Evolutionary conservation across 202 grass and related monocot genomes (phyloP), one percentile per base, ranked within the genome.

Genomic region (Setaria viridis): DNA sequence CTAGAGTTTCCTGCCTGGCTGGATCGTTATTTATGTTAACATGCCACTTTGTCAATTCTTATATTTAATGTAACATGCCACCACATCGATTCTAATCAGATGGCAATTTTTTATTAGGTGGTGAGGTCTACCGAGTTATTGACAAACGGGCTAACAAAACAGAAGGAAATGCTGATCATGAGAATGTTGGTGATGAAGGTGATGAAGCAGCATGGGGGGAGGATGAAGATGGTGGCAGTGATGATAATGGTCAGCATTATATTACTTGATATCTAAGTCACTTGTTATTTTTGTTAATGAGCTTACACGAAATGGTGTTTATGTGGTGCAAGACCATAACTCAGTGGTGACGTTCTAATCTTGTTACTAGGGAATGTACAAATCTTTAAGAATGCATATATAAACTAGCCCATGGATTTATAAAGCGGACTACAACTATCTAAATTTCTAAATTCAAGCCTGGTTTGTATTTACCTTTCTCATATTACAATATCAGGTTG

Each of bases 61-160:
- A 4, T 49, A 49, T 72, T 72, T 71, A 48, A 47, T 71, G 42
- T 58, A 71, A 29, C 43, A 54, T 76, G 50, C 25, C 45, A 62
- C 69, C 62, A 33, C 16, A 70, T 84, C 5, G 59, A 70, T 71
- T 15, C 57, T 67, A 66, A 85, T 85, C 21, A 75, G 48, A 82
- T 74, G 81, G 8, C 43, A 57, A 74, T 90, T 55, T 73, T 58
- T 72, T 85, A 65, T 56, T 90, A 99, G 96, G 91, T n/a, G 81
- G 33, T 41, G 91, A 91, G 16, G 51, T 88, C 42, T 99, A 99
- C 77, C 76, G 75, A 75, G 88, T 99, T 49, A 92, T 99, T 82
- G 96, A 99, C 64, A 99, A 92, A 83, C 78, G 93, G 56, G 67
- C 74, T 29, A 86, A 90, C 67, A 75, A 70, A 87, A 80, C 76